Conservation (phyloP, 176 grass and related monocot genomes). For the Themeda triandra region DNA sequence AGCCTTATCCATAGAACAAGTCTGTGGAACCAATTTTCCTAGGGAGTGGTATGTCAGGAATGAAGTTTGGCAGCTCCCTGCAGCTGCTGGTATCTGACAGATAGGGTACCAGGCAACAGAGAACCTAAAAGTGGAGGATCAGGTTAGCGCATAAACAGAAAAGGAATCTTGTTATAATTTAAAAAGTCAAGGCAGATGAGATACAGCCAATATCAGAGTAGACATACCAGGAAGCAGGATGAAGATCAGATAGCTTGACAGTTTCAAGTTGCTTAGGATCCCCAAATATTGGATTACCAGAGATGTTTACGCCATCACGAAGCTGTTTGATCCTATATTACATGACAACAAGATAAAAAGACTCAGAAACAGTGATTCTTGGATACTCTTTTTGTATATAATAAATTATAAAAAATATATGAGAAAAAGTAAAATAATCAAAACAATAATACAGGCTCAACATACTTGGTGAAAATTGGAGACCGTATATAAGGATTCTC, state of each 20-base stretch:
- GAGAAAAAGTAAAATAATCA: neutral
- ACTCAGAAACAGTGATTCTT: neutral
- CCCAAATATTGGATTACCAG: slow-evolving; percentile 26
- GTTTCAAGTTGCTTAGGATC: slow-evolving; percentile 35
- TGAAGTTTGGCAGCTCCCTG: slow-evolving; percentile 15
- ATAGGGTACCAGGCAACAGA: slow-evolving; percentile 59
- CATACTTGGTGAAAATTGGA: slow-evolving; percentile 47
- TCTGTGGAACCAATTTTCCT: slow-evolving; percentile 38
- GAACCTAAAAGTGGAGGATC: slow-evolving; percentile 18
- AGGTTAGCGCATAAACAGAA: neutral
- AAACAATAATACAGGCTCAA: neutral
- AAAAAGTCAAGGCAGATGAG: neutral
- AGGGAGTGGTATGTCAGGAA: slow-evolving; percentile 50
- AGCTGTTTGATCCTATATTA: slow-evolving; percentile 46
- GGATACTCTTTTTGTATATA: neutral
- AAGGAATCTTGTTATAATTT: neutral
- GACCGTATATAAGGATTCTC: slow-evolving; percentile 30
- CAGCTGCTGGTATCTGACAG: slow-evolving; percentile 34
- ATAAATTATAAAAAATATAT: neutral
- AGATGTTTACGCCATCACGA: neutral
- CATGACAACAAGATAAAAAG: neutral
- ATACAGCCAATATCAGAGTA: neutral
- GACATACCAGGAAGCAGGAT: slow-evolving; percentile 42
- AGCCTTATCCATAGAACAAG: neutral
- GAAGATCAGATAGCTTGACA: slow-evolving; percentile 34